Evolutionary conservation across 129 eudicot genomes (phyloP), one percentile per base, ranked within the genome.

Genomic region (Kitagawia praeruptora): DNA sequence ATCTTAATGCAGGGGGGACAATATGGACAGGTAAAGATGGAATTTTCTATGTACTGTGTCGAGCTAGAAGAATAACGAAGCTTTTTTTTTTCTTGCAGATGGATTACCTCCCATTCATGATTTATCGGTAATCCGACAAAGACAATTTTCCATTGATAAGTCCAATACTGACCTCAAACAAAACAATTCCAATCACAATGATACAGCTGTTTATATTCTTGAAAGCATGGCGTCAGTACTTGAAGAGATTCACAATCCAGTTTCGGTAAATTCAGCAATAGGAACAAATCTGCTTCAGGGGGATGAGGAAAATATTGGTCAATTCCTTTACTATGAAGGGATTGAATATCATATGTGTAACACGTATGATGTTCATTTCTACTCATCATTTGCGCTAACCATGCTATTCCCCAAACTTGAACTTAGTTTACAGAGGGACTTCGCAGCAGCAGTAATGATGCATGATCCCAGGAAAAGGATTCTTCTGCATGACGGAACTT

Each of bases 291-390:
- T 95, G 58, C 91, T 95, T 61, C 89, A 85, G 41, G 46, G 86
- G 70, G 97, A 91, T 53, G 98, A 95, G 80, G 94, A 95, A 86
- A 95, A 95, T 79, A 89, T 92, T 74, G 97, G 98, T 47, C 98
- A 95, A 80, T 95, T 92, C 84, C 91, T 95, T 27, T 95, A 95
- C 83, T 88, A 84, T 25, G 98, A 95, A 86, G 97, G 98, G 79
- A 85, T 88, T 16, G 98, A 95, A 71, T 95, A 92, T 80, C 96
- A 85, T 48, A 95, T 95, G 98, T 87, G 93, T 78, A 95, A 95
- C 85, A 92, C 98, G 64, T 95, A 95, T 79, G 98, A 95, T 81
- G 98, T 95, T 80, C 98, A 95, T 79, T 95, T 95, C 81, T 95
- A 95, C 81, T 86, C 98, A 27, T 95, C 98, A 4, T 95, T 95